A percentile compares a stretch with the other conserved stretches of the same genome.
These are phyloP conservation scores for Zoysia japonica DNA, from an alignment of 176 grass and related monocot species.

Conservation along the genomic window DNA sequence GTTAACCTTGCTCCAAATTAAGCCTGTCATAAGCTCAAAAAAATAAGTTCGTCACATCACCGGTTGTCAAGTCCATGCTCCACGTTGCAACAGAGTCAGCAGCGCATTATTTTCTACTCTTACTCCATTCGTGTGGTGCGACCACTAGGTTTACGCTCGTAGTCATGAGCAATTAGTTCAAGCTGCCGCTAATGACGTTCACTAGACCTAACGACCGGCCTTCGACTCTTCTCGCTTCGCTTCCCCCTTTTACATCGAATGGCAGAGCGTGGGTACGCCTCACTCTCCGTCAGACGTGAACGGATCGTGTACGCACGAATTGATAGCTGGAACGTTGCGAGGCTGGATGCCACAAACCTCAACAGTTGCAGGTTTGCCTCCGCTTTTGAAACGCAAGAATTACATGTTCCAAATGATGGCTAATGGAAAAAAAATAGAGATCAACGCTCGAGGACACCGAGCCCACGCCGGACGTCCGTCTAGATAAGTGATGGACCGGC, in stretches of 20 bases:
- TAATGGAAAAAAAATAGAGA: too few species aligned
- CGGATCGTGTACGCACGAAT: not conserved
- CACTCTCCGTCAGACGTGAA: not conserved
- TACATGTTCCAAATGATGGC: too few species aligned
- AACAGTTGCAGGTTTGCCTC: not conserved
- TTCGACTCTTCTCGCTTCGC: not conserved
- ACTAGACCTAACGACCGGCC: not conserved
- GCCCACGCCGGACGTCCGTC: too few species aligned
- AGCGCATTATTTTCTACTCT: not conserved
- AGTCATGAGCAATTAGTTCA: not conserved
- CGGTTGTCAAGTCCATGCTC: too few species aligned
- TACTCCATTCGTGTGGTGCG: not conserved
- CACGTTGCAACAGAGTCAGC: too few species aligned
- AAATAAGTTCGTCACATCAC: too few species aligned
- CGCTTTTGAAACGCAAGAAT: too few species aligned
- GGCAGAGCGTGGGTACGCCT: not conserved
- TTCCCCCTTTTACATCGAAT: not conserved
- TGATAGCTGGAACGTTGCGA: not conserved
- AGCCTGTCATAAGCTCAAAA: too few species aligned
- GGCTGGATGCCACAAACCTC: not conserved
- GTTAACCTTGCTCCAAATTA: too few species aligned
- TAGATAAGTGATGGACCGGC: too few species aligned
- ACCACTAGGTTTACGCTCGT: not conserved
- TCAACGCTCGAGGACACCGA: too few species aligned
- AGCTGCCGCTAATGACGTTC: not conserved